Conservation (phyloP, 345 rosid species). For the Populus nigra region DNA sequence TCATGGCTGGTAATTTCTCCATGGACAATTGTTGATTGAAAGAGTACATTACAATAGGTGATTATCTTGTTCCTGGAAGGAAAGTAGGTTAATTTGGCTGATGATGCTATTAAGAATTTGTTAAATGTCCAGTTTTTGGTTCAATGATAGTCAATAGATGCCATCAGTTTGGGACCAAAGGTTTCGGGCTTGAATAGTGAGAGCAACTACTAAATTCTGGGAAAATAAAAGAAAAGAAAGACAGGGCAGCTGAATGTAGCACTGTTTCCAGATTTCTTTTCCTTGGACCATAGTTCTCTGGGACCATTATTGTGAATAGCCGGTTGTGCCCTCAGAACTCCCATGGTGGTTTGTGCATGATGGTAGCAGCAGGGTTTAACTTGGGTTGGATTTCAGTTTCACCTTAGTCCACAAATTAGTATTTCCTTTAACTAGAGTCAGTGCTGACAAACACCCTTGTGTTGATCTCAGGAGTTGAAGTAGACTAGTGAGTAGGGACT, state of each 20-base stretch:
- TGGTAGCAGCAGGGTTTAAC: not conserved
- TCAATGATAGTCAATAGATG: not conserved
- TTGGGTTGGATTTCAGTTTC: not conserved
- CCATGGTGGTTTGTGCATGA: not conserved
- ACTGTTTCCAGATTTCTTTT: not conserved
- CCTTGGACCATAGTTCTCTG: not conserved
- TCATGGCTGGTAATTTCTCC: not conserved
- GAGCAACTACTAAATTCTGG: not conserved
- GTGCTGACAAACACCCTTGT: not conserved
- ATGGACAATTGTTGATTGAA: not conserved
- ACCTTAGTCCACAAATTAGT: not conserved
- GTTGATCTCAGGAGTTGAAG: not conserved
- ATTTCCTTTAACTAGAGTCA: not conserved
- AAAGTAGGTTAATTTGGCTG: not conserved
- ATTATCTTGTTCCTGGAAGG: not conserved
- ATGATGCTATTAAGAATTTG: not conserved
- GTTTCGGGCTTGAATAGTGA: not conserved
- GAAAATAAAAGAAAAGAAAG: not conserved
- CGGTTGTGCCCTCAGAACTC: not conserved
- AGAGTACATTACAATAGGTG: not conserved
- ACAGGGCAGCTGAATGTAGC: not conserved
- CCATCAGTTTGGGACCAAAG: not conserved
- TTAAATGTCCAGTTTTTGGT: not conserved
- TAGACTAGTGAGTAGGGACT: not conserved
- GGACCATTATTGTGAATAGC: not conserved